Conservation (phyloP, 306 rosid species). For the Cucurbita moschata region DNA sequence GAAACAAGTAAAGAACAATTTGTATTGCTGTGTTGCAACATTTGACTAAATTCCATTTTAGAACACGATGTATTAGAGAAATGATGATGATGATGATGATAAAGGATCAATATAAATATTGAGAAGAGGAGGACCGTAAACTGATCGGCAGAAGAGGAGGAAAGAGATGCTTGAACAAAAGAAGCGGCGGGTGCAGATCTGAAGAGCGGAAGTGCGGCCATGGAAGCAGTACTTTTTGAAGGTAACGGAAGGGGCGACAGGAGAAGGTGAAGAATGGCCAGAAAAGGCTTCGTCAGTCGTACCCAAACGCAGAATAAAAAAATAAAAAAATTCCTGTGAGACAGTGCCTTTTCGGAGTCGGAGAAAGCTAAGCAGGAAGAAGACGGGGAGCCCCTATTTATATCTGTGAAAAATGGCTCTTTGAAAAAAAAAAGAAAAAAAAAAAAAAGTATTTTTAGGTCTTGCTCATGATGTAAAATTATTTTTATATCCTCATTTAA, state of each 20-base stretch:
- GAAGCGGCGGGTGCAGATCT: slow-evolving; percentile 43
- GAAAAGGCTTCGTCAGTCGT: no score
- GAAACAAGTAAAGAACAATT: background rate
- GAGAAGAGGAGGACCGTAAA: slow-evolving; percentile 32
- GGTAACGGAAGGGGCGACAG: background rate
- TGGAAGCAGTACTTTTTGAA: slow-evolving; percentile 11
- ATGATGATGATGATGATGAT: background rate
- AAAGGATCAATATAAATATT: no score
- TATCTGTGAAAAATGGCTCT: no score
- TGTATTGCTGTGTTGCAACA: background rate
- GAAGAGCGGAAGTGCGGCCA: slow-evolving; percentile 59
- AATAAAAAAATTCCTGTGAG: background rate
- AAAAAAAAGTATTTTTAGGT: no score
- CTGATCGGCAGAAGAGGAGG: slow-evolving; percentile 18
- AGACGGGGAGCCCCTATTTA: no score
- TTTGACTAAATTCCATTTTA: background rate
- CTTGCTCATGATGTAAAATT: no score
- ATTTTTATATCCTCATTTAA: no score
- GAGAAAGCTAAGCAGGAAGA: background rate
- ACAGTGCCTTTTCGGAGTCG: slow-evolving; percentile 1
- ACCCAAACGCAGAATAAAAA: slow-evolving; percentile 1
- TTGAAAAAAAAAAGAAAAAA: no score
- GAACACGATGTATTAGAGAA: background rate
- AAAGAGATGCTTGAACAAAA: slow-evolving; percentile 19
- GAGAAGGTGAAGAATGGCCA: background rate